Evolutionary conservation across 1,284 basidiomycete species (phyloP).

Genomic region (Lentinus polychrous): DNA sequence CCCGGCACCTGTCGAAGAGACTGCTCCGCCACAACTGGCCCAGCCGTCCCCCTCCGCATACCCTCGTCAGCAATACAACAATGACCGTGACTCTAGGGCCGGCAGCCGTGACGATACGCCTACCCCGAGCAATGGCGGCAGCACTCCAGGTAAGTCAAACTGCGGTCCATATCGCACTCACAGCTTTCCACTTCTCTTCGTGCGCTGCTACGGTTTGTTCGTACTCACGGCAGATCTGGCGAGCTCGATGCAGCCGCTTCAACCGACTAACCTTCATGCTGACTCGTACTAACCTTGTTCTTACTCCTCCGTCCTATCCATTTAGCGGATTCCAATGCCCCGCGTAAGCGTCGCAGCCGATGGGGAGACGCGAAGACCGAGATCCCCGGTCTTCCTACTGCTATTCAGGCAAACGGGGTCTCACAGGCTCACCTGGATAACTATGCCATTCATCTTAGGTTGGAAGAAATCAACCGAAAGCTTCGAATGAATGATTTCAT

Average conservation of each 20-base stretch:
- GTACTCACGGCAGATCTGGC: slow-evolving; percentile 17
- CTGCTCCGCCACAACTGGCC: slow-evolving; percentile 72
- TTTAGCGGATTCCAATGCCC: slow-evolving; percentile 70
- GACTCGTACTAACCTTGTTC: slow-evolving; percentile 56
- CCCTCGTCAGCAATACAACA: slow-evolving; percentile 55
- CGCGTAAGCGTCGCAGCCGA: slow-evolving; percentile 89
- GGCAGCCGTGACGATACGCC: slow-evolving; percentile 50
- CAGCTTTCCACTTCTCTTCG: slow-evolving; percentile 12
- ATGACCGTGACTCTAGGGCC: slow-evolving; percentile 38
- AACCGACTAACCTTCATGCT: slow-evolving; percentile 28
- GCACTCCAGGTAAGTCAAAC: slow-evolving; percentile 27
- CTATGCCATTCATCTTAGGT: slow-evolving; percentile 88
- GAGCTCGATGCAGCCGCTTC: slow-evolving; percentile 8
- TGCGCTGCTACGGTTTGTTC: slow-evolving; percentile 17
- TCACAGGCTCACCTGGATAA: slow-evolving; percentile 91
- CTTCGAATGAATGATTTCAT: slow-evolving; percentile 91
- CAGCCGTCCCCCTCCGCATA: slow-evolving; percentile 80
- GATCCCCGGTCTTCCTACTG: slow-evolving; percentile 85
- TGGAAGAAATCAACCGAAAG: slow-evolving; percentile 97
- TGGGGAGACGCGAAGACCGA: slow-evolving; percentile 92
- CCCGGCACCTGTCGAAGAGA: slow-evolving; percentile 70
- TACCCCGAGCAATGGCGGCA: slow-evolving; percentile 11
- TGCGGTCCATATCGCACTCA: slow-evolving; percentile 13
- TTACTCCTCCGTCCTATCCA: slow-evolving; percentile 27
- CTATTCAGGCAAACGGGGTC: slow-evolving; percentile 86